Percentiles rank a stretch among this genome's conserved stretches.
These are phyloP conservation scores for Selenicereus undatus DNA, from an alignment of 148 eudicot genomes.

Conservation along the genomic window DNA sequence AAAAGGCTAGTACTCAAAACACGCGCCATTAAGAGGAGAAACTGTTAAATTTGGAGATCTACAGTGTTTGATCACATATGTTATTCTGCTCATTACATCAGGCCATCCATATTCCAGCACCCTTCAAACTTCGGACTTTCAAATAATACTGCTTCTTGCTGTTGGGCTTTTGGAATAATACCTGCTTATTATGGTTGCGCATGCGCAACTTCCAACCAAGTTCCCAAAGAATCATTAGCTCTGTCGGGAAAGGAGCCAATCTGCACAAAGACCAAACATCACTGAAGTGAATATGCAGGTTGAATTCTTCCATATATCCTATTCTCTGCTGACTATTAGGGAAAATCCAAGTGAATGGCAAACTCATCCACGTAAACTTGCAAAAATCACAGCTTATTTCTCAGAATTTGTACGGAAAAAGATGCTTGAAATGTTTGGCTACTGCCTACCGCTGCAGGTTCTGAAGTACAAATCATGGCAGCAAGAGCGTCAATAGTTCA, in stretches of 20 bases:
- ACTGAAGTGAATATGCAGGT: background rate
- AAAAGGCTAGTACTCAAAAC: background rate
- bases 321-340: background rate
- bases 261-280: slow-evolving; percentile 1
- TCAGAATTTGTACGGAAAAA: background rate
- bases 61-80: background rate
- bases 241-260: background rate
- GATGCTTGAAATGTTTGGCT: background rate
- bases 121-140: background rate
- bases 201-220: background rate
- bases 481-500: background rate
- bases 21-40: background rate
- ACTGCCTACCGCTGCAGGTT: background rate
- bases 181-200: background rate
- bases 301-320: background rate
- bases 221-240: background rate
- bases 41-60: background rate
- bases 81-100: background rate
- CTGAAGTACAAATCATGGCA: background rate
- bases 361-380: background rate
- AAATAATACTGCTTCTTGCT: background rate
- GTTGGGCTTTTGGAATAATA: no score
- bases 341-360: background rate
- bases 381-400: background rate
- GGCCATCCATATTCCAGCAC: background rate